phyloP scores from a whole-genome alignment of 805 yeast genomes.

The Metschnikowia kunwiensis region DNA sequence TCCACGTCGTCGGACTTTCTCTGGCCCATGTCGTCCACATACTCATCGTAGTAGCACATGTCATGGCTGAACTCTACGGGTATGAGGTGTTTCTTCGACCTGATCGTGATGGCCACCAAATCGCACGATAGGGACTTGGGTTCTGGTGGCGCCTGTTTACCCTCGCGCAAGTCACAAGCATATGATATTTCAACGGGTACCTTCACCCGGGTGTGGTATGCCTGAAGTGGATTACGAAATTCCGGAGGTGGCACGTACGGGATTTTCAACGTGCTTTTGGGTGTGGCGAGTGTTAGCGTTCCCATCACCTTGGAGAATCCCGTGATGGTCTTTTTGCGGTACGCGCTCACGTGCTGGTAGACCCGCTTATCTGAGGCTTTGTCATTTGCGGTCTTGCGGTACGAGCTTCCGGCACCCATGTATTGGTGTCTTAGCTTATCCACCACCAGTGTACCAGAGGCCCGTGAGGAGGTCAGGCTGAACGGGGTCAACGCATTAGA shows the following conservation, averaged over 20 bases:
- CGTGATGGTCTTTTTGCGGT: constrained; percentile 34
- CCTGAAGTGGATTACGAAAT: constrained; percentile 21
- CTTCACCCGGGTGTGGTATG: constrained; percentile 18
- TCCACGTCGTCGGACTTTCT: constrained; percentile 20
- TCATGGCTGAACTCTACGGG: constrained; percentile 42
- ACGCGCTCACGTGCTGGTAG: constrained; percentile 33
- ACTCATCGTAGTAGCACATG: constrained; percentile 35
- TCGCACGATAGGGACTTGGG: constrained; percentile 34
- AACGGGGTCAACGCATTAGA: constrained; percentile 10
- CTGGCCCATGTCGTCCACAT: constrained; percentile 25
- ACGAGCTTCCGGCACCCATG: constrained; percentile 22
- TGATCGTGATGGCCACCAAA: constrained; percentile 33
- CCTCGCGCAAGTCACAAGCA: constrained; percentile 16
- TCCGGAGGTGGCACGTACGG: constrained; percentile 33
- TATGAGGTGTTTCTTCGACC: constrained; percentile 33
- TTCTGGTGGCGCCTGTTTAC: constrained; percentile 25
- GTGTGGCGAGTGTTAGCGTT: constrained; percentile 34
- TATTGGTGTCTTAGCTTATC: constrained; percentile 34
- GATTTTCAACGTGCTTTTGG: constrained; percentile 27
- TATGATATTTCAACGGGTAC: constrained; percentile 35
- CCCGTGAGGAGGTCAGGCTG: constrained; percentile 12
- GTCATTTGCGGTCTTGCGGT: constrained; percentile 15
- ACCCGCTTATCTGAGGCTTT: constrained; percentile 12
- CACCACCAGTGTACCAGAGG: constrained; percentile 7
- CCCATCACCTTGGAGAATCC: constrained; percentile 32